Evolutionary conservation across 1,139 yeast genomes (phyloP), one percentile per base, ranked within the genome.

Genomic region (Kodamaea ohmeri): DNA sequence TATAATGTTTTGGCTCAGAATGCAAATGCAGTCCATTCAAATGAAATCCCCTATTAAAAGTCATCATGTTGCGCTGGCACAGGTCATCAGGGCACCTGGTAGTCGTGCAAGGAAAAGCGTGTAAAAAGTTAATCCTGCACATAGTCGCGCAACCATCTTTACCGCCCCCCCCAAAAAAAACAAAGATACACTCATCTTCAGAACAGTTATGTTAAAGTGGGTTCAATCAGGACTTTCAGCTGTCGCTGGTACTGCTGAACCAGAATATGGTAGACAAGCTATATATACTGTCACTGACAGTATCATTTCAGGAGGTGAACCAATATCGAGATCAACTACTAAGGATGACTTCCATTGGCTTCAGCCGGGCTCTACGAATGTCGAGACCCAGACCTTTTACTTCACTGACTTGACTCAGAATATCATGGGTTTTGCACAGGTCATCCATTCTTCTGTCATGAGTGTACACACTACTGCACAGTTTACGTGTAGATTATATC

Each of bases 211-310:
- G 94, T 68, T 84, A 40, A 84, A 81, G 76, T 83, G 89, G 89
- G 85, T 84, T 45, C 92, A 84, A 71, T 84, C 90, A 44, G 78
- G 95, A 40, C 77, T 92, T 34, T 88, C 97, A 15, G 92, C 95
- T 4, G 92, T 89, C 33, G 94, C 97, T 6, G 98, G 98, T 37
- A 79, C 95, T 13, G 96, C 96, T 2, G 98, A 92, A 63, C 98
- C 98, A 19, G 95, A 85, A 57, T 92, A 92, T 56, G 98, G 98
- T 38, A 76, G 83, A 34, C 96, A 83, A 39, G 95, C 96, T 35
- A 87, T 92, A 51, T 90, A 83, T 54, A 77, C 97, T n/a, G 78
- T 89, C 42, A 76, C 84, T 32, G 79, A 74, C 31, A 67, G 82
- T 37, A 78, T 83, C 40, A 28, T 24, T 28, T 34, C 32, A 4